Evolutionary conservation across 176 grass and related monocot genomes (phyloP), one percentile per base, ranked within the genome.

Genomic region (Bothriochloa decipiens): DNA sequence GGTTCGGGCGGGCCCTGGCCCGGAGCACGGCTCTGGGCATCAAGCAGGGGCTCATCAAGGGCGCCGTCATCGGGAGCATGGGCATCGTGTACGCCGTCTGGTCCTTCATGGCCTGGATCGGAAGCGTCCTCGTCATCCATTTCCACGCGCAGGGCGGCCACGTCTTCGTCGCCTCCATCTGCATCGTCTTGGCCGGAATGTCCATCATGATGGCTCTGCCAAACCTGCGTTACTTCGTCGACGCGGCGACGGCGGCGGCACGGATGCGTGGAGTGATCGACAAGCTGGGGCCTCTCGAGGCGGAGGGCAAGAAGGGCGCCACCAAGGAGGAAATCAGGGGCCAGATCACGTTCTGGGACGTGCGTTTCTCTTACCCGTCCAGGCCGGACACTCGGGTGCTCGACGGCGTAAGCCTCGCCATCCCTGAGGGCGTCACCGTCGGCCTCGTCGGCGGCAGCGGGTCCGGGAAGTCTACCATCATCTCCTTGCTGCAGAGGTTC

Each of bases 401-500:
- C 17, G n/a, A 68, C 13, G 83, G 88, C 66, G 65, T 93, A 22
- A 86, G 28, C 62, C 83, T 93, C 14, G 42, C 64, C 25, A 75
- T 97, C 33, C 0, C 64, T 0, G 87, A 81, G n/a, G 70, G 94
- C 50, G 62, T 33, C 2, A 97, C 82, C 23, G 74, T 91, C 25
- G 87, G 89, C 6, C 82, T 97, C 16, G 87, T 93, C 36, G 89
- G 91, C 35, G 35, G 81, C 20, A 97, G 87, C 15, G 87, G 89
- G 12, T 91, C 86, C 0, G 87, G 94, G 1, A 97, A 93, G 73
- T 89, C 88, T 25, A 93, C 89, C 4, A 46, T 87, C 10, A 84
- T 97, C 58, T 87, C 91, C 6, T 25, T 97, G 84, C 57, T 93
- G 75, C 81, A 91, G 76, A 73, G 91, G 64, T 93, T 97, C 79